Conservation (phyloP, 495 filamentous ascomycete species). For the Friedmanniomyces simplex region DNA sequence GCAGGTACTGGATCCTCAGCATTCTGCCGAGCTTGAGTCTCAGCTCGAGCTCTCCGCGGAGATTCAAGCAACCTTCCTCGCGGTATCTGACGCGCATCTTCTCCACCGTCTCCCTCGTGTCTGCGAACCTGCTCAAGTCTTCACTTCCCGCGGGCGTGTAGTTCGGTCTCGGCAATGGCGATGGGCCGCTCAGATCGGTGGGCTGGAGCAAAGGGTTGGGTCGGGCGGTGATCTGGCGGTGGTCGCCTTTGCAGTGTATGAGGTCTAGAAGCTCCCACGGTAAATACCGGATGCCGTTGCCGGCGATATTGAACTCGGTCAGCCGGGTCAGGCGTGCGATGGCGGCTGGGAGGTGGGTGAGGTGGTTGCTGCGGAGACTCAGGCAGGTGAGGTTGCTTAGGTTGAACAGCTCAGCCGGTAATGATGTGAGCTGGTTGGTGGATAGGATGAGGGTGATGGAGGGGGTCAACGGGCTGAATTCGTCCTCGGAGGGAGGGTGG, state of each 20-base stretch:
- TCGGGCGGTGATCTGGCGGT: slow-evolving; percentile 37
- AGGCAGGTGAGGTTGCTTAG: slow-evolving; percentile 54
- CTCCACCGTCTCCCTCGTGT: slow-evolving; percentile 5
- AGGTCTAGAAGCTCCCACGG: slow-evolving; percentile 61
- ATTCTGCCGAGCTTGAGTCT: slow-evolving; percentile 12
- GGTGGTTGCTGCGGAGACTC: slow-evolving; percentile 59
- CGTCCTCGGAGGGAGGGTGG: slow-evolving; percentile 35
- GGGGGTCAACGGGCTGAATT: slow-evolving; percentile 42
- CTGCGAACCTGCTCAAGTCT: slow-evolving; percentile 2
- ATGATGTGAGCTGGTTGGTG: slow-evolving; percentile 44
- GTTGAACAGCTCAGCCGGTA: slow-evolving; percentile 44
- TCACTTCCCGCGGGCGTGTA: slow-evolving; percentile 29
- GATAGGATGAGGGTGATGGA: slow-evolving; percentile 54
- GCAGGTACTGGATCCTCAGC: neutral
- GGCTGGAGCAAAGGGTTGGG: slow-evolving; percentile 40
- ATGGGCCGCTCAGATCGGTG: slow-evolving; percentile 14
- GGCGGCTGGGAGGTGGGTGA: slow-evolving; percentile 52
- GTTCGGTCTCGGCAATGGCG: slow-evolving; percentile 38
- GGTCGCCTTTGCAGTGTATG: slow-evolving; percentile 36
- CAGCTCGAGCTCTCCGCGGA: slow-evolving; percentile 16
- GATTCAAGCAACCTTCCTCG: neutral
- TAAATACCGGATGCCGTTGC: slow-evolving; percentile 57
- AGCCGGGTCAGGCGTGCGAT: slow-evolving; percentile 56
- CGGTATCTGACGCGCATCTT: slow-evolving; percentile 1
- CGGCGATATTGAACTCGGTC: slow-evolving; percentile 56